A percentile compares a stretch with the other conserved stretches of the same genome.
Conservation (phyloP, 2,329 filamentous ascomycete species). For the Penicillium sp. region DNA sequence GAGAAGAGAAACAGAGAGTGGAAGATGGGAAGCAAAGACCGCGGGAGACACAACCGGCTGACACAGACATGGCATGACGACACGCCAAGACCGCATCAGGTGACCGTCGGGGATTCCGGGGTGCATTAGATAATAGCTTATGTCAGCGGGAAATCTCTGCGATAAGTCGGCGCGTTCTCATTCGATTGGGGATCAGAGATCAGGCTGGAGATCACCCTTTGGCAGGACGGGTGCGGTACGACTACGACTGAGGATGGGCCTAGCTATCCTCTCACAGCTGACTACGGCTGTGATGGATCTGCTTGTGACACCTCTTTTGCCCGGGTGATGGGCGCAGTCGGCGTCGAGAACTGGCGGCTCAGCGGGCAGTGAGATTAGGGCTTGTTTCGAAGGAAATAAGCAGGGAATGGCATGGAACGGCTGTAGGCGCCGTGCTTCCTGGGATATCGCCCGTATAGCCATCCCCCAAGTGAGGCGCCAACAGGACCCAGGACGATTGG, state of each 20-base stretch:
- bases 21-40: conserved; percentile 4
- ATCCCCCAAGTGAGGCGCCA: conserved; percentile 19
- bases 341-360: no score
- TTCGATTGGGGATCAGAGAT: conserved; percentile 21
- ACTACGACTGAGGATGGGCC: no score
- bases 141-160: conserved; percentile 22
- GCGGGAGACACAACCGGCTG: not conserved
- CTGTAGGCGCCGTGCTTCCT: no score
- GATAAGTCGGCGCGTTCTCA: conserved; percentile 25
- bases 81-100: conserved; percentile 17
- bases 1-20: no score
- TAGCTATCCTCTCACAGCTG: no score
- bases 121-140: conserved; percentile 15
- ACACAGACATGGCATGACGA: conserved; percentile 16
- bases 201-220: conserved; percentile 12
- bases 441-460: no score
- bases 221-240: no score
- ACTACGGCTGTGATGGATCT: no score
- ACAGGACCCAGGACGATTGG: conserved; percentile 31
- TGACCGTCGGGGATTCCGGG: conserved; percentile 7
- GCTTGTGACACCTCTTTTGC: no score
- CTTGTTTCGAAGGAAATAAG: conserved; percentile 10
- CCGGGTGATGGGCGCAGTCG: no score
- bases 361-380: no score
- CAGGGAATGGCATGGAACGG: no score